Evolutionary conservation across 306 rosid genomes (phyloP).

Genomic region (Prunus mira): DNA sequence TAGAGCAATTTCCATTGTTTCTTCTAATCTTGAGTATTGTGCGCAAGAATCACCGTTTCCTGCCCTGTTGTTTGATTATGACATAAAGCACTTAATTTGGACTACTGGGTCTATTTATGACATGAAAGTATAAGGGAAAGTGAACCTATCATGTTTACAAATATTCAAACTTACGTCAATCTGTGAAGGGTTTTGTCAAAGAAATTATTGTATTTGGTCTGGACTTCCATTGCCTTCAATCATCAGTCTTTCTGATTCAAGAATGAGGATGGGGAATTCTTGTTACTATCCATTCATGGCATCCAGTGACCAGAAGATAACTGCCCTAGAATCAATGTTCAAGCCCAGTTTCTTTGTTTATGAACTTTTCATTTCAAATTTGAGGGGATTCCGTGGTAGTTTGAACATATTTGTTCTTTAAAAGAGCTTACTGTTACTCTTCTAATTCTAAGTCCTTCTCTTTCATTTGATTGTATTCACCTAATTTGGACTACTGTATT

Average conservation of each 20-base stretch:
- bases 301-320: conserved; percentile 58
- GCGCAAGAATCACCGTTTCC: neutral
- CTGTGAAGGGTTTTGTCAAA: neutral
- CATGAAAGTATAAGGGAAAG: neutral
- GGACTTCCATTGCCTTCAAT: neutral
- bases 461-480: no score
- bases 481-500: no score
- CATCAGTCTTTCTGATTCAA: conserved; percentile 17
- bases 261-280: conserved; percentile 49
- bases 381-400: neutral
- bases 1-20: neutral
- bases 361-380: neutral
- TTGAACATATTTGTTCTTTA: neutral
- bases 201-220: neutral
- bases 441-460: no score
- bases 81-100: neutral
- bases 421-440: no score
- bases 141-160: neutral
- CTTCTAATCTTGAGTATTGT: neutral
- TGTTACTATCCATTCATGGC: conserved; percentile 62
- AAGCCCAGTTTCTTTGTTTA: neutral
- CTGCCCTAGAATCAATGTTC: neutral
- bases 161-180: neutral
- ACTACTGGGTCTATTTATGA: no score
- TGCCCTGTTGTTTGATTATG: neutral